Conservation (phyloP, 2,329 filamentous ascomycete species). For the Penicillium sp. region DNA sequence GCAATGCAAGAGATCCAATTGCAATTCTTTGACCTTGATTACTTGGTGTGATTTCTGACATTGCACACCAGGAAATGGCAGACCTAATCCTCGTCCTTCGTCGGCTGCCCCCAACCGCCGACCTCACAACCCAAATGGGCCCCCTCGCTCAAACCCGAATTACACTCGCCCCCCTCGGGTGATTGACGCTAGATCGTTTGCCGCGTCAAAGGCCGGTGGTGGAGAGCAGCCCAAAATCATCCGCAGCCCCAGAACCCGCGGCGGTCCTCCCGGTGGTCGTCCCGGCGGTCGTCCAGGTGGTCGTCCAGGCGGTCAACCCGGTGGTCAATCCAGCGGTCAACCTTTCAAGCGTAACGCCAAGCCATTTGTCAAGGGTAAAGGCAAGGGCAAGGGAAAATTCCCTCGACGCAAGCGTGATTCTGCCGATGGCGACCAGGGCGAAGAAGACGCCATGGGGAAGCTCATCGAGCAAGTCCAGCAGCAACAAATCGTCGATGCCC, state of each 20-base stretch:
- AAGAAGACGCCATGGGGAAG: slow-evolving; percentile 23
- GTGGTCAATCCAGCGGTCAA: slow-evolving; percentile 21
- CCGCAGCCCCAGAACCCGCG: slow-evolving; percentile 29
- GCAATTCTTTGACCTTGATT: background rate
- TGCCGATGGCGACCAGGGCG: slow-evolving; percentile 26
- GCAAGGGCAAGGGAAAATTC: slow-evolving; percentile 15
- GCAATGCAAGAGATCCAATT: background rate
- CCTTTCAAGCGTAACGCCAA: slow-evolving; percentile 7
- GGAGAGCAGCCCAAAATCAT: slow-evolving; percentile 33
- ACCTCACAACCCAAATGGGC: slow-evolving; percentile 21
- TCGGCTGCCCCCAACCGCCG: slow-evolving; percentile 14
- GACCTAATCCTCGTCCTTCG: slow-evolving; percentile 7
- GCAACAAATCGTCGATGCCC: slow-evolving; percentile 33
- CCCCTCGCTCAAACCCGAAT: slow-evolving; percentile 15
- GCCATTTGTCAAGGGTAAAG: slow-evolving; percentile 3
- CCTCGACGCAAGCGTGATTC: slow-evolving; percentile 12
- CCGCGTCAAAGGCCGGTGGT: slow-evolving; percentile 27
- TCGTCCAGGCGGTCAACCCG: slow-evolving; percentile 20
- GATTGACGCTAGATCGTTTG: slow-evolving; percentile 41
- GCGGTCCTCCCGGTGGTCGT: slow-evolving; percentile 19
- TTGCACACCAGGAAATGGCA: background rate
- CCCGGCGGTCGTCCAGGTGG: background rate
- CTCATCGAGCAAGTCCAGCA: slow-evolving; percentile 32
- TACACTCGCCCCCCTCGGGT: slow-evolving; percentile 28
- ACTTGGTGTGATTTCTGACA: background rate